Base-by-base conservation (phyloP, 495 filamentous ascomycete genomes). In the Podospora australis region DNA sequence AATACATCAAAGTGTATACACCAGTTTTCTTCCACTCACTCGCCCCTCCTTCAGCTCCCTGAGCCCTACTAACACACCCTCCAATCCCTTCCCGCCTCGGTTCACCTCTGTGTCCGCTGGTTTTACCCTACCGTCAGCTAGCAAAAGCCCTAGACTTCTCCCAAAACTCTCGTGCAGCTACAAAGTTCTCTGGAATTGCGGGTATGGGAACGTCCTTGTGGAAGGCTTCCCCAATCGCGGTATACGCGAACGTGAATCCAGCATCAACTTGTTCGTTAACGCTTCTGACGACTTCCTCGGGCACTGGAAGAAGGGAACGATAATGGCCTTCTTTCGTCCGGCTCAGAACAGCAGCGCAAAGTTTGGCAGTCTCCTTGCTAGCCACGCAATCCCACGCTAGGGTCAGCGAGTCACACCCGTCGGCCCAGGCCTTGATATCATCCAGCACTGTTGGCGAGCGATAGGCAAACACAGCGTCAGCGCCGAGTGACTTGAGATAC, bases 401-500 rank as follows among this genome's bases (percentile, higher is more conserved):
- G 22, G 41, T 46, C 21, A 54, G 41, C 10, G 29, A 21, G 24
- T 48, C 47, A 3, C 64, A 45, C 42, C 59, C 45, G 50, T 52
- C 54, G 28, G 21, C 45, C 35, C 62, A 64, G 17, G 59, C 55
- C 8, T 35, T 39, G 56, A 75, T 67, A 20, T 70, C 64, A 20
- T 59, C 58, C 0, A 53, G 58, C 24, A 66, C 53, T 21, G 62
- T 55, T 11, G 68, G 52, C 20, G 65, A 60, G 32, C 53, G 53
- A 60, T 78, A 79, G 59, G 78, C 71, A 49, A 76, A 70, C 16
- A 67, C 63, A 14, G 32, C 14, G n/a, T 16, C 16, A 4, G 73
- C 73, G 44, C 75, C 74, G 11, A 71, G 57, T 0, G 55, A 55
- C 30, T 57, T 63, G 3, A 75, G 50, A n/a, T 64, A 58, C 6